Evolutionary conservation across 192 early-diverging fungal species (phyloP).

Genomic region (Backusella morwellensis): DNA sequence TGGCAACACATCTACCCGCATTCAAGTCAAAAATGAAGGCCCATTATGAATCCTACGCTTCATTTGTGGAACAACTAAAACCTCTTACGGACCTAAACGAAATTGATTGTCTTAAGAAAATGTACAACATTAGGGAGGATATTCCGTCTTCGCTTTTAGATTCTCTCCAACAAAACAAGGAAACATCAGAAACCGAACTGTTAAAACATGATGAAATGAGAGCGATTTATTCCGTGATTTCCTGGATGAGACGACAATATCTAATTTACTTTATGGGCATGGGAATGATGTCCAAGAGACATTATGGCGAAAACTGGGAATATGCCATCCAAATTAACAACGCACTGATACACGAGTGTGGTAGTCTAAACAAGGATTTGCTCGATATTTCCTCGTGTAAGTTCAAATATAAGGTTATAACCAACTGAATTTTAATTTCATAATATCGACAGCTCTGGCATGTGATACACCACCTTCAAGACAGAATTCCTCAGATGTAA

Average conservation of each 20-base stretch:
- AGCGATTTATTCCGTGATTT: constrained; percentile 39
- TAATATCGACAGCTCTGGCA: not conserved
- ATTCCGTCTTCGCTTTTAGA: not conserved
- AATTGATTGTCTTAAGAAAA: constrained; percentile 40
- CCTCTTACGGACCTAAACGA: constrained; percentile 41
- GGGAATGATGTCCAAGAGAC: constrained; percentile 4
- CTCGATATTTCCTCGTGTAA: constrained; percentile 25
- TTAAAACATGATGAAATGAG: constrained; percentile 21
- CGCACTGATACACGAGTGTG: not conserved
- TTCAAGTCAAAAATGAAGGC: not conserved
- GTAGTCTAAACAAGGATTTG: constrained; percentile 36
- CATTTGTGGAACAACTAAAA: not conserved
- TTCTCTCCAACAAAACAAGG: not conserved
- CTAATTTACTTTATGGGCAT: constrained; percentile 47
- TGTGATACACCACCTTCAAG: not conserved
- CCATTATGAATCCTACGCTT: not conserved
- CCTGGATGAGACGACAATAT: constrained; percentile 46
- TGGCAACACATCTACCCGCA: not conserved
- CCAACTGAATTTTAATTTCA: not conserved
- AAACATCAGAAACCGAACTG: not conserved
- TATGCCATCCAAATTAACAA: constrained; percentile 15
- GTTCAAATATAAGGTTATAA: not conserved
- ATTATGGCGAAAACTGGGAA: constrained; percentile 3
- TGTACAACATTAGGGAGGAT: constrained; percentile 42
- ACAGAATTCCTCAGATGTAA: not conserved